phyloP scores from a whole-genome alignment of 2,329 filamentous ascomycete genomes.

The Corinectria fuckeliana region DNA sequence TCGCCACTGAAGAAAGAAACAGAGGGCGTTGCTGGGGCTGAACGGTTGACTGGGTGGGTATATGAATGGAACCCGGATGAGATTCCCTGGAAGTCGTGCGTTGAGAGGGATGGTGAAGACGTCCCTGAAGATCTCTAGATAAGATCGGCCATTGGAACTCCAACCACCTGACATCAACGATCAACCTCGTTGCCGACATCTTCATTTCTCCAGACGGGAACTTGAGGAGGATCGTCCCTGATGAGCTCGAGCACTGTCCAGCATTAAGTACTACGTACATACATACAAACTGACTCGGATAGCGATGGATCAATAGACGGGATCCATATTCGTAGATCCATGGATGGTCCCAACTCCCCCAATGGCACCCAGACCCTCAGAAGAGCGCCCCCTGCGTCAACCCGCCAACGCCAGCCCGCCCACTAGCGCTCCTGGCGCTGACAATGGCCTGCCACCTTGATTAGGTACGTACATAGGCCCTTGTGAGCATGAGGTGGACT shows the following conservation, averaged over 20 bases:
- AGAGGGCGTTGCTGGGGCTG: neutral
- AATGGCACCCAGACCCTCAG: neutral
- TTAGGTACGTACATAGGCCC: neutral
- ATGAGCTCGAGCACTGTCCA: neutral
- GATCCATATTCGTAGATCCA: no score
- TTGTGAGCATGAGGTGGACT: neutral
- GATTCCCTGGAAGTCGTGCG: neutral
- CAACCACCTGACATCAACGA: neutral
- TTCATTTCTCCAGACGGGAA: neutral
- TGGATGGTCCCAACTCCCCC: neutral
- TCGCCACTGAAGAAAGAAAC: conserved; percentile 20
- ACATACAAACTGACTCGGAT: neutral
- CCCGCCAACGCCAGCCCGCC: conserved; percentile 33
- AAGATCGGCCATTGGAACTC: neutral
- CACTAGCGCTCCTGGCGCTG: conserved; percentile 4
- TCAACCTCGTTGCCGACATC: neutral
- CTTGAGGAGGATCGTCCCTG: neutral
- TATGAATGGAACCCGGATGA: neutral
- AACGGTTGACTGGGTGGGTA: neutral
- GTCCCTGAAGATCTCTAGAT: neutral
- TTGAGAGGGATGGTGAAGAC: neutral
- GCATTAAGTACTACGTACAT: neutral
- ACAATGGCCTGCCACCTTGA: neutral
- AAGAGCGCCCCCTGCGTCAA: conserved; percentile 35
- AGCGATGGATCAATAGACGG: no score